A percentile compares a stretch with the other conserved stretches of the same genome.
Evolutionary conservation across 768 basidiomycete genomes (phyloP).

Genomic region (Lyophyllum semitale): DNA sequence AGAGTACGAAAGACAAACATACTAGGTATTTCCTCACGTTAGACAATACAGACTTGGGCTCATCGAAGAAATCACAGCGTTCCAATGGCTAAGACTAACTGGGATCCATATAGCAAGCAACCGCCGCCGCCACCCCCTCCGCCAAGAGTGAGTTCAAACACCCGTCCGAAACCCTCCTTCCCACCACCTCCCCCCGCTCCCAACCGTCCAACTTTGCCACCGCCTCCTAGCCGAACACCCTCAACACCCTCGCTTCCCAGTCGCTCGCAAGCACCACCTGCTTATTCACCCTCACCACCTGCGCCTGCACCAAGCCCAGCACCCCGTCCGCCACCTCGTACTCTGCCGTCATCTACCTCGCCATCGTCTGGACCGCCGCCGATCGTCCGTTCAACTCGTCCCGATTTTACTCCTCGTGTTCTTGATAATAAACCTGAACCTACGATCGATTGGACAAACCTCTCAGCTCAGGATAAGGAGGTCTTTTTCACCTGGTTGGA

Average conservation of each 20-base stretch:
- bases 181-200: conserved; percentile 23
- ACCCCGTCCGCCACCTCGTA: conserved; percentile 3
- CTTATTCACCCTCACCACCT: conserved; percentile 16
- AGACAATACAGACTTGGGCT: neutral
- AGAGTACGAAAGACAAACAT: conserved; percentile 57
- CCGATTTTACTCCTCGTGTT: conserved; percentile 16
- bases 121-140: conserved; percentile 53
- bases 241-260: conserved; percentile 12
- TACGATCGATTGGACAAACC: conserved; percentile 68
- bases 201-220: conserved; percentile 8
- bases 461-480: conserved; percentile 67
- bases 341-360: conserved; percentile 17
- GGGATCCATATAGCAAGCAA: conserved; percentile 62
- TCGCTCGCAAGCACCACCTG: conserved; percentile 15
- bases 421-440: conserved; percentile 15
- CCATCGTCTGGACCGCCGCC: conserved; percentile 37
- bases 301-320: conserved; percentile 12
- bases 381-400: conserved; percentile 32
- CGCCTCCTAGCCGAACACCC: conserved; percentile 8
- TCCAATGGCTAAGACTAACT: conserved; percentile 62
- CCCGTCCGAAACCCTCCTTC: conserved; percentile 28
- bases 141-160: conserved; percentile 33
- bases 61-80: conserved; percentile 34
- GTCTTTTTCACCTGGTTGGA: conserved; percentile 81
- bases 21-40: conserved; percentile 38